Evolutionary conservation across 1,284 basidiomycete species (phyloP), one percentile per base, ranked within the genome.

Genomic region (Mycosarcoma maydis): DNA sequence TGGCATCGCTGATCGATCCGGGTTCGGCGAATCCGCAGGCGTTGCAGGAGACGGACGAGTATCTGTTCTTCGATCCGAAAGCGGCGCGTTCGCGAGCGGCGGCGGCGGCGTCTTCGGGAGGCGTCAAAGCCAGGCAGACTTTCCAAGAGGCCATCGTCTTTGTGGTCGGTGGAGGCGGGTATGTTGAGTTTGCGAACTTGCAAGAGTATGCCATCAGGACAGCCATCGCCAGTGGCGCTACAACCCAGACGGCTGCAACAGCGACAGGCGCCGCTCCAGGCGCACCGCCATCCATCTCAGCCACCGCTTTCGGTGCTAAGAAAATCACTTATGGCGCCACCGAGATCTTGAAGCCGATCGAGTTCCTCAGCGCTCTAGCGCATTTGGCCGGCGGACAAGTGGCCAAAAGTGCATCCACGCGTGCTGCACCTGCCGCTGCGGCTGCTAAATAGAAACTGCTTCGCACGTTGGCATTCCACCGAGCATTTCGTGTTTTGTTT

Each of bases 1-100:
- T 92, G 1, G 94, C 97, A 76, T 94, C 95, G 5, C 85, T 99
- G 20, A 98, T 98, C 93, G 96, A 99, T 80, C 94, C 95, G 0
- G 88, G 91, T 0, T 86, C 90, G 1, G 95, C 92, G 2, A 92
- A 92, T 13, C 92, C 92, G 0, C 69, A 71, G 26, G 75, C 77
- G 33, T 43, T 75, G 44, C 65, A 69, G 26, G 95, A 98, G 83
- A 97, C 95, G 4, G 96, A 98, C 81, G 95, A 98, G 40, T 99
- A 91, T 83, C 83, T 98, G 38, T 90, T 91, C 84, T 88, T 99
- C 43, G 96, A 99, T 82, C 95, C 96, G 2, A 70, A 72, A 20
- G 72, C 75, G 33, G 58, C 76, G n/a, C 58, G 77, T 5, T 53
- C 48, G 3, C 54, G 76, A 9, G 61, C 49, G 1, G 54, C 67